Conservation (phyloP, 257 asterid genomes). For the Solanum sitiens region DNA sequence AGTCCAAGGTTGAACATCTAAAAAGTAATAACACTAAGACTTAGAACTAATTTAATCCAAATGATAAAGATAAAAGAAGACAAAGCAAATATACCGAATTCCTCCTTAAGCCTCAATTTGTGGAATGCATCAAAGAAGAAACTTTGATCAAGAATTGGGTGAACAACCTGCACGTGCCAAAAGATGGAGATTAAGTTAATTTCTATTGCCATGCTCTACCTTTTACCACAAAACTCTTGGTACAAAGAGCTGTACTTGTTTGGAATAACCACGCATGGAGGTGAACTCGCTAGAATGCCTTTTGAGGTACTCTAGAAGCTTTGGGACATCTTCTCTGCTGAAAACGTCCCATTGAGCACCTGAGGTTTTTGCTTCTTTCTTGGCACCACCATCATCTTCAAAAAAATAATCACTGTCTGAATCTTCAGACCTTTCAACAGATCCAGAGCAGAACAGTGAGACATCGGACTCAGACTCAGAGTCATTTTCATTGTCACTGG, state of each 20-base stretch:
- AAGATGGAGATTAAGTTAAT: neutral
- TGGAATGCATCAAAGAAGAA: constrained; percentile 85
- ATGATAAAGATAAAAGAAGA: neutral
- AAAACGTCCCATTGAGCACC: constrained; percentile 95
- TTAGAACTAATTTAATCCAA: neutral
- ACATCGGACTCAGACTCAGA: constrained; percentile 50
- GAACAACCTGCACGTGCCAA: constrained; percentile 41
- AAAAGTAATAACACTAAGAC: neutral
- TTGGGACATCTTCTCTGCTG: constrained; percentile 78
- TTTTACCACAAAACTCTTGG: neutral
- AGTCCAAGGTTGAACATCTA: constrained; percentile 89
- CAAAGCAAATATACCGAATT: constrained; percentile 53
- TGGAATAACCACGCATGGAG: constrained; percentile 32
- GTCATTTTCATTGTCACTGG: constrained; percentile 37
- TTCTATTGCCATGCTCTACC: neutral
- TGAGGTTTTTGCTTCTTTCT: constrained; percentile 33
- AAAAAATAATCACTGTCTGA: constrained; percentile 40
- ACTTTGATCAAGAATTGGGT: constrained; percentile 82
- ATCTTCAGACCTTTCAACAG: constrained; percentile 57
- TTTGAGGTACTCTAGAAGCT: constrained; percentile 65
- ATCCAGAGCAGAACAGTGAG: constrained; percentile 62
- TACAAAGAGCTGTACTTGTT: constrained; percentile 30
- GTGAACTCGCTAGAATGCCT: constrained; percentile 65
- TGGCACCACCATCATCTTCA: constrained; percentile 36
- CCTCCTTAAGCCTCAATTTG: constrained; percentile 86